Percentiles rank a stretch among this genome's conserved stretches.
These are phyloP conservation scores for Colletotrichum camelliae DNA, from an alignment of 2,329 filamentous ascomycete species.

Conservation along the genomic window DNA sequence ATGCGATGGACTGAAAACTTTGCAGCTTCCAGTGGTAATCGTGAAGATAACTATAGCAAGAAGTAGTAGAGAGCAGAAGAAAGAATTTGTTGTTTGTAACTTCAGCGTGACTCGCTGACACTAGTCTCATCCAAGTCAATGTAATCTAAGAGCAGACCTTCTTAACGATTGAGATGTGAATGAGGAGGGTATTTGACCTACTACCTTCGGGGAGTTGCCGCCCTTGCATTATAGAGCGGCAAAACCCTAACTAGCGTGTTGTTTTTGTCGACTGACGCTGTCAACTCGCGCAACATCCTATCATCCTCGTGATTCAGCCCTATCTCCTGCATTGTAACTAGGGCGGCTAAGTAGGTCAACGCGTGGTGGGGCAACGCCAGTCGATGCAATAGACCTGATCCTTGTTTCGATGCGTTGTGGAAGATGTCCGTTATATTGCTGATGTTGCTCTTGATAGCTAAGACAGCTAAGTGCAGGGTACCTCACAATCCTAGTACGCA, in stretches of 20 bases:
- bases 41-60: neutral
- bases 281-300: neutral
- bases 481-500: no score
- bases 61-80: neutral
- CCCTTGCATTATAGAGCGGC: neutral
- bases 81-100: neutral
- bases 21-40: neutral
- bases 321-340: neutral
- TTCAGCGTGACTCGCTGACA: neutral
- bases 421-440: neutral
- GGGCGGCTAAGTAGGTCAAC: no score
- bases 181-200: neutral
- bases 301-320: neutral
- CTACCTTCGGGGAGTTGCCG: neutral
- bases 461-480: neutral
- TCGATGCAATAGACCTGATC: neutral
- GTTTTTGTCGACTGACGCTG: neutral
- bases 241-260: neutral
- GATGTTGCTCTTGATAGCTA: neutral
- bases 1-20: neutral
- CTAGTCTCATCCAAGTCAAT: neutral
- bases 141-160: neutral
- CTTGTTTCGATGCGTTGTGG: neutral
- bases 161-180: neutral
- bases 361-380: neutral